phyloP scores from a whole-genome alignment of 805 yeast species.

The Kodamaea kakaduensis region DNA sequence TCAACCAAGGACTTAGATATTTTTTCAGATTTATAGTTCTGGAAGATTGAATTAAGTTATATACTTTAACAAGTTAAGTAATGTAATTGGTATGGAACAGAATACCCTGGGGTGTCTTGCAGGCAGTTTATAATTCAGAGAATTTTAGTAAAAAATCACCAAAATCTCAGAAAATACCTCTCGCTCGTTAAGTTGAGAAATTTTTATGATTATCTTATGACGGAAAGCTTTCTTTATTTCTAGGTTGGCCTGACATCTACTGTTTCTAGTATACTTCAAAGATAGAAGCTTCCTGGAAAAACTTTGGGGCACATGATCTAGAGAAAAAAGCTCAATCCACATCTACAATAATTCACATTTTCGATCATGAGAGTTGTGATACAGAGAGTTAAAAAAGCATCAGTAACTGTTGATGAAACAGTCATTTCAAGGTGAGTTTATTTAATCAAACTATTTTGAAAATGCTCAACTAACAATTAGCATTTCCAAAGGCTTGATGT shows the following conservation, averaged over 20 bases:
- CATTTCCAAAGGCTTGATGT: constrained; percentile 69
- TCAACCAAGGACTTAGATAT: constrained; percentile 62
- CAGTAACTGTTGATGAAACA: constrained; percentile 75
- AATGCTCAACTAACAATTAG: constrained; percentile 10
- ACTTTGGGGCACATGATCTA: too few relatives aligned
- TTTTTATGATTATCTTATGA: background rate
- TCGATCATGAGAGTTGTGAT: constrained; percentile 94
- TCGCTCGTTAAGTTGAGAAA: too few relatives aligned
- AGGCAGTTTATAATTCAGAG: too few relatives aligned
- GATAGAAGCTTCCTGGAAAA: too few relatives aligned
- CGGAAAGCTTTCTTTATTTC: background rate
- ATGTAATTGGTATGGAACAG: too few relatives aligned
- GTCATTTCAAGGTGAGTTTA: constrained; percentile 57
- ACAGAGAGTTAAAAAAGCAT: constrained; percentile 84
- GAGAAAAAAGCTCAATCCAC: too few relatives aligned
- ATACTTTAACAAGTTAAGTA: too few relatives aligned
- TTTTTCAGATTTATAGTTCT: constrained; percentile 44
- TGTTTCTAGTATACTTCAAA: too few relatives aligned
- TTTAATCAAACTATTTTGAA: background rate
- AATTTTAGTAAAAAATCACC: too few relatives aligned
- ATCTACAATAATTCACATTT: background rate
- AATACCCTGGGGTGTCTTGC: too few relatives aligned
- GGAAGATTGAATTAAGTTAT: constrained; percentile 8
- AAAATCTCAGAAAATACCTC: too few relatives aligned
- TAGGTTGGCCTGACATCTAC: too few relatives aligned